phyloP scores from a whole-genome alignment of 768 basidiomycete species.

The Kwoniella shandongensis region DNA sequence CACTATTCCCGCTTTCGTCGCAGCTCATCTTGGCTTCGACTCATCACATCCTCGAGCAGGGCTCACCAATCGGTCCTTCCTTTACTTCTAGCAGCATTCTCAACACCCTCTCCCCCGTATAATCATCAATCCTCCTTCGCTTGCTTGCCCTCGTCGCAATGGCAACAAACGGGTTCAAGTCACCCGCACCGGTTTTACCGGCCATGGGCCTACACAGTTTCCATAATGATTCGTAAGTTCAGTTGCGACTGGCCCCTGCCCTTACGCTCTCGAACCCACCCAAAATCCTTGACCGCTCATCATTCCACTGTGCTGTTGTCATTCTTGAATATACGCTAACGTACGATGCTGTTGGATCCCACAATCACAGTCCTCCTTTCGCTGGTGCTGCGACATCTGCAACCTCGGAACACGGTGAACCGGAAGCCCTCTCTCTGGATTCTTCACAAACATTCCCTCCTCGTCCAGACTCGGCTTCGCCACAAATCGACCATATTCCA shows the following conservation, averaged over 20 bases:
- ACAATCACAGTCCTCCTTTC: conserved; percentile 36
- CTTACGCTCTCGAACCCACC: not conserved
- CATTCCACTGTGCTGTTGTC: not conserved
- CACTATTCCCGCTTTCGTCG: too few relatives aligned
- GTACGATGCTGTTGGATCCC: not conserved
- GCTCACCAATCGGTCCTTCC: too few relatives aligned
- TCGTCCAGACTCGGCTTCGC: not conserved
- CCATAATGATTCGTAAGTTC: conserved; percentile 46
- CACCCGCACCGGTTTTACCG: conserved; percentile 49
- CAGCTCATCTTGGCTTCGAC: too few relatives aligned
- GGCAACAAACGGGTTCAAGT: conserved; percentile 33
- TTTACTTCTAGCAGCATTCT: too few relatives aligned
- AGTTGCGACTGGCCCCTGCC: not conserved
- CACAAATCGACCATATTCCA: conserved; percentile 4
- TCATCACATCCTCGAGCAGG: too few relatives aligned
- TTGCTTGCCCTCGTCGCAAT: not conserved
- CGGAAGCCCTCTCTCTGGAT: conserved; percentile 35
- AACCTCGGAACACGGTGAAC: conserved; percentile 24
- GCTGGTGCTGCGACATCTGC: conserved; percentile 30
- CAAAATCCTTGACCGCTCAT: not conserved
- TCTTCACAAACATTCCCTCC: not conserved
- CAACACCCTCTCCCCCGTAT: too few relatives aligned
- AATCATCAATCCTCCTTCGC: too few relatives aligned
- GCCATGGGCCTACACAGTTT: conserved; percentile 49
- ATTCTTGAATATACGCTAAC: not conserved